Evolutionary conservation across 805 yeast genomes (phyloP), one percentile per base, ranked within the genome.

Genomic region (Metschnikowia noctiluminum): DNA sequence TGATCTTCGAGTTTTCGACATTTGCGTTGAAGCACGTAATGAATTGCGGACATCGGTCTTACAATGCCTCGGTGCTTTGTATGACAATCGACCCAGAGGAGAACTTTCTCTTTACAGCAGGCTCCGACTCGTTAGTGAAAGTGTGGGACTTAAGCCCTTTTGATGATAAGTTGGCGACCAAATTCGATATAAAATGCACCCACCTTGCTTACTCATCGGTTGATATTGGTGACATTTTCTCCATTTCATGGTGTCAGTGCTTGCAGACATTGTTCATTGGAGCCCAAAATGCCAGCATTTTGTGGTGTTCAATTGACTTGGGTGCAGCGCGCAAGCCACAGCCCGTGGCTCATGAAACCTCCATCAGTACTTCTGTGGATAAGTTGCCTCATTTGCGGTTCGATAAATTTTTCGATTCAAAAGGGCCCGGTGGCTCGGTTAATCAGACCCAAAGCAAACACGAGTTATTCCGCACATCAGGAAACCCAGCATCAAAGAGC

Each of bases 171-270:
- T 31, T 46, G 21, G 50, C 55, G n/a, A 40, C 49, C 26, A 39
- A 31, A 32, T 44, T 36, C 15, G 50, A 51, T 28, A 58, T 63
- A 35, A 54, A 48, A 11, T 70, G 74, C 45, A 62, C 86, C 0
- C 86, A 87, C 58, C 86, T 96, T 0, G 80, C 91, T 7, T 92
- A 92, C 64, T 85, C 96, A 0, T 65, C 86, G 10, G 77, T 86
- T 34, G 99, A 92, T 68, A 85, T 92, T 44, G 99, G 99, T 43
- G 99, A 92, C 65, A 86, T 92, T 14, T 92, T 92, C 62, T 85
- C 96, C 8, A 68, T 92, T 32, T 79, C 82, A 7, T 89, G 94
- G 82, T 75, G 84, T 13, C 78, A 80, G 15, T 55, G 68, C 1
- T 63, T 79, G 10, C 76, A 82, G 41, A 80, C 88, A 0, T 71